These are phyloP conservation scores for Trifolium subterraneum DNA, from an alignment of 306 rosid species.

Conservation along the genomic window DNA sequence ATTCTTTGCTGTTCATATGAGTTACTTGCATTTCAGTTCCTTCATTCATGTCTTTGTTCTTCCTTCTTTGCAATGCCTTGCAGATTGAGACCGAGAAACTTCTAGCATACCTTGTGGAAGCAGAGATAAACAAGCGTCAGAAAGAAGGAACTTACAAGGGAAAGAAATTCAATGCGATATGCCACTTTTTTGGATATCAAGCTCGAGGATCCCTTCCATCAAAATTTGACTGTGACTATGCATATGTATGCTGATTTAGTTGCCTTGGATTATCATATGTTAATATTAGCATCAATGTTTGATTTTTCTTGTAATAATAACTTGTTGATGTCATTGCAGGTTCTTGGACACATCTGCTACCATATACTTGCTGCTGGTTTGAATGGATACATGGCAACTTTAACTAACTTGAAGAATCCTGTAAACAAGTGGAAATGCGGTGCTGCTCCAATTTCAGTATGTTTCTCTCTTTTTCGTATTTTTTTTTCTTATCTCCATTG, in stretches of 20 bases:
- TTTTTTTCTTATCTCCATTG: conserved; percentile 8
- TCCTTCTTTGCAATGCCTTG: conserved; percentile 23
- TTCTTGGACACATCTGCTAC: conserved; percentile 92
- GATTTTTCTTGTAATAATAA: conserved; percentile 20
- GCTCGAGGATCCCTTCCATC: conserved; percentile 99
- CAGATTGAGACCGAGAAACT: conserved; percentile 99
- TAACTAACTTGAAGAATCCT: conserved; percentile 84
- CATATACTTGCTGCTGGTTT: conserved; percentile 84
- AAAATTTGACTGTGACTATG: conserved; percentile 96
- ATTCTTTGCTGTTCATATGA: conserved; percentile 24
- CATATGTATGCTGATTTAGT: conserved; percentile 66
- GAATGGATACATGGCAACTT: conserved; percentile 80
- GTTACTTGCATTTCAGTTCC: conserved; percentile 32
- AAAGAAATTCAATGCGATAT: conserved; percentile 94
- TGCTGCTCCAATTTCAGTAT: conserved; percentile 87
- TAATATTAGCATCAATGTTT: conserved; percentile 15
- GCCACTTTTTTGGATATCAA: conserved; percentile 99
- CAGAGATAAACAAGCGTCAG: conserved; percentile 87
- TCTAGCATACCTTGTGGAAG: conserved; percentile 94
- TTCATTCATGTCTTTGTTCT: conserved; percentile 39
- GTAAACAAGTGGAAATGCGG: conserved; percentile 94
- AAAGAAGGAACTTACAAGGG: conserved; percentile 97
- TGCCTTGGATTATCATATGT: conserved; percentile 27
- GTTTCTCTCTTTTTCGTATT: conserved; percentile 33
- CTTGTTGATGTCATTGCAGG: conserved; percentile 54